Evolutionary conservation across 805 yeast species (phyloP), one percentile per base, ranked within the genome.

Genomic region (Zygoascus bituminiphila): DNA sequence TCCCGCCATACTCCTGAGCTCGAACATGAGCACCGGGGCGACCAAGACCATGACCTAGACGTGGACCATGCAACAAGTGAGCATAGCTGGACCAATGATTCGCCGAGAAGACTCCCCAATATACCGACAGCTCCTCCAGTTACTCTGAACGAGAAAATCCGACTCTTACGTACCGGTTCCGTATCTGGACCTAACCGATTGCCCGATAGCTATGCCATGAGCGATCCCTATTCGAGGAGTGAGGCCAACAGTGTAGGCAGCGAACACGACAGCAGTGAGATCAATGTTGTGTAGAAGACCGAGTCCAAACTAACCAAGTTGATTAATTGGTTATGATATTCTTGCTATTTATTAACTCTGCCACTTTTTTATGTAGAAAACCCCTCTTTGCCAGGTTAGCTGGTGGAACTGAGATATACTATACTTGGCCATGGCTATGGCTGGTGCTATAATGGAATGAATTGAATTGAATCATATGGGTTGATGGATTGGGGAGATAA

Each of bases 91-190:
- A 10, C 15, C 46, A 25, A 14, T 20, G 45, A 48, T 19, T 37
- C 26, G 7, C 33, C 35, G 5, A 44, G 24, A 3, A 10, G 29
- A 12, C 54, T 51, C 17, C 55, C 55, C 12, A 54, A 56, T 41
- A 48, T 53, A 33, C 55, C 59, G 6, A 46, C 56, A 5, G 60
- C 54, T 24, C 60, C 60, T 14, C 60, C 60, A 4, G 59, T 57
- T 25, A 54, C 59, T 6, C 48, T 57, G 29, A 52, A 52, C 17
- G 60, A 57, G 46, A 57, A 57, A 43, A 57, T 57, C 47, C 52
- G 54, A 14, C 48, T 57, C 39, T 47, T 57, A 10, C 56, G 58
- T 5, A 57, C 59, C 14, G 60, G 60, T 12, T 51, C 55, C 8
- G 60, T 55, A 25, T 38, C 48, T 23, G 59, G 57, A 21, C 22